phyloP scores from a whole-genome alignment of 495 filamentous ascomycete species.

The Mycothermus thermophilus region DNA sequence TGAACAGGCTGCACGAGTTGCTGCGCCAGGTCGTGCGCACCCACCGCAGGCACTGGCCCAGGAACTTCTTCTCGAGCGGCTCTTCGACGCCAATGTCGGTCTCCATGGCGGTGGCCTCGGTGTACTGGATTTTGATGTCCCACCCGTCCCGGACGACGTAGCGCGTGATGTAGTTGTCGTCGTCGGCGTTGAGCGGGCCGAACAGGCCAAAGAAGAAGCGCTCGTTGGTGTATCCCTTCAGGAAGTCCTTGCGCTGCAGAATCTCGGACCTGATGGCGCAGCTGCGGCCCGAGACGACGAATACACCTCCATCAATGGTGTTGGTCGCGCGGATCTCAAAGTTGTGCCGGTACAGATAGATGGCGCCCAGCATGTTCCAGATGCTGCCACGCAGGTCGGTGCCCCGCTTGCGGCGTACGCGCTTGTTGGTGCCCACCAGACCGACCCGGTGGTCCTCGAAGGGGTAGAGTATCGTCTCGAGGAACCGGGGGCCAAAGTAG shows the following conservation, averaged over 20 bases:
- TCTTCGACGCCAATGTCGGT: conserved; percentile 39
- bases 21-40: conserved; percentile 52
- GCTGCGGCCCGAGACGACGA: conserved; percentile 42
- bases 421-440: conserved; percentile 40
- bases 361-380: conserved; percentile 38
- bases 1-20: conserved; percentile 43
- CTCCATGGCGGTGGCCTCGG: conserved; percentile 40
- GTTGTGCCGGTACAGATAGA: conserved; percentile 44
- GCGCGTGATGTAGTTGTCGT: conserved; percentile 58
- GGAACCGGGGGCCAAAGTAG: conserved; percentile 35
- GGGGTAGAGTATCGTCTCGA: conserved; percentile 32
- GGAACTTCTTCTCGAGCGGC: conserved; percentile 35
- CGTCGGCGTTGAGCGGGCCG: conserved; percentile 43
- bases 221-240: conserved; percentile 43
- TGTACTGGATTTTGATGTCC: conserved; percentile 50
- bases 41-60: conserved; percentile 48
- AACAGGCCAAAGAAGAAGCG: conserved; percentile 35
- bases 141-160: conserved; percentile 42
- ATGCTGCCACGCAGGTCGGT: conserved; percentile 19
- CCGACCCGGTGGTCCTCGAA: conserved; percentile 40
- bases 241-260: conserved; percentile 30
- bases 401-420: conserved; percentile 23
- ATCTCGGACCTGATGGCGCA: conserved; percentile 35
- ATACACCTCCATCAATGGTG: conserved; percentile 42
- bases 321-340: conserved; percentile 42